phyloP scores from a whole-genome alignment of 2,329 filamentous ascomycete species.

The Exophiala phaeomuriformis region DNA sequence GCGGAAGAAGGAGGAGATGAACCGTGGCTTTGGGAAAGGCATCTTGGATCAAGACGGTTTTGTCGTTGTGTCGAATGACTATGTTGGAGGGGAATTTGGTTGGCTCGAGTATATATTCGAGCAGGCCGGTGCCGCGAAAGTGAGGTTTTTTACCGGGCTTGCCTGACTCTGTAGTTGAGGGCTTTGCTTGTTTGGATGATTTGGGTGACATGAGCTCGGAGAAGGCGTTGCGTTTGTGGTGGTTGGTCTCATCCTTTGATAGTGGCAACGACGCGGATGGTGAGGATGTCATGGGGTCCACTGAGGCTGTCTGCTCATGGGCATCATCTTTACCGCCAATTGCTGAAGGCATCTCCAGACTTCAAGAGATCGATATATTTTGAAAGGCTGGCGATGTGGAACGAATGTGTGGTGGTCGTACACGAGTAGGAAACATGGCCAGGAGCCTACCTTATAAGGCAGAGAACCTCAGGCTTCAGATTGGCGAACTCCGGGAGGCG shows the following conservation, averaged over 20 bases:
- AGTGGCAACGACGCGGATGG: neutral
- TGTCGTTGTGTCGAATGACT: slow-evolving; percentile 54
- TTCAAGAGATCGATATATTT: too few relatives aligned
- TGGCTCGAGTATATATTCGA: slow-evolving; percentile 59
- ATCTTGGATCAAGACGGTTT: slow-evolving; percentile 73
- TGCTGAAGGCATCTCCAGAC: too few relatives aligned
- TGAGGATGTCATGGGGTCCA: neutral
- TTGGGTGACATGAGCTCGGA: slow-evolving; percentile 50
- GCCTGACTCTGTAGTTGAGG: slow-evolving; percentile 20
- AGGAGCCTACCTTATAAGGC: too few relatives aligned
- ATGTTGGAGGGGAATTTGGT: slow-evolving; percentile 54
- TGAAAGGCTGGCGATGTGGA: too few relatives aligned
- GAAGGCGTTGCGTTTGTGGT: slow-evolving; percentile 31
- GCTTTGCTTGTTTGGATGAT: slow-evolving; percentile 32
- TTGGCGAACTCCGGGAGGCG: too few relatives aligned
- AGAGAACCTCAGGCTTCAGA: too few relatives aligned
- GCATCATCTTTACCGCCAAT: too few relatives aligned
- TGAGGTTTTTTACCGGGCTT: too few relatives aligned
- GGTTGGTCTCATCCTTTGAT: too few relatives aligned
- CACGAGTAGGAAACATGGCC: too few relatives aligned
- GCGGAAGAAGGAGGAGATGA: slow-evolving; percentile 82
- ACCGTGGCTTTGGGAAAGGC: slow-evolving; percentile 76
- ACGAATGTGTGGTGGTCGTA: too few relatives aligned
- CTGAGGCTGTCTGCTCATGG: too few relatives aligned
- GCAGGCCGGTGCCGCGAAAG: slow-evolving; percentile 37